phyloP scores from a whole-genome alignment of 306 rosid species.

The Vigna radiata region DNA sequence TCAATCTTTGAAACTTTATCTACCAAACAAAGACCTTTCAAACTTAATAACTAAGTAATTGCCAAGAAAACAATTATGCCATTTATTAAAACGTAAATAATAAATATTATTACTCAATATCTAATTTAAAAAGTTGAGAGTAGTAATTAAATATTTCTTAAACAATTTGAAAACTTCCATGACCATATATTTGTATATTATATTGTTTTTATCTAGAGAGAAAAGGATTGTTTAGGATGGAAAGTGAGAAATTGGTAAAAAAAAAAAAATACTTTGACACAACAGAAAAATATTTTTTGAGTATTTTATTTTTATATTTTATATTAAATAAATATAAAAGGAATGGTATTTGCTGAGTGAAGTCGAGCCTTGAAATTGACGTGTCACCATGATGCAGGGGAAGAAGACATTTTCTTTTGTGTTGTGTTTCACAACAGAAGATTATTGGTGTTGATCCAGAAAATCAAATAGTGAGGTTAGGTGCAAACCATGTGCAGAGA shows the following conservation, averaged over 20 bases:
- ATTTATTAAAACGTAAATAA: background rate
- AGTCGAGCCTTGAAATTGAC: conserved; percentile 3
- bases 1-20: background rate
- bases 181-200: too few relatives aligned
- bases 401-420: background rate
- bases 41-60: background rate
- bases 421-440: background rate
- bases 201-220: too few relatives aligned
- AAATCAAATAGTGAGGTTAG: conserved; percentile 2
- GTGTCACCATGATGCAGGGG: background rate
- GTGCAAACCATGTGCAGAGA: conserved; percentile 5
- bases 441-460: background rate
- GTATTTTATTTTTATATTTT: too few relatives aligned
- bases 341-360: background rate
- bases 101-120: background rate
- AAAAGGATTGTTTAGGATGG: background rate
- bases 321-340: too few relatives aligned
- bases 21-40: too few relatives aligned
- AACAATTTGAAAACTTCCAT: too few relatives aligned
- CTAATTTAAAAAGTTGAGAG: too few relatives aligned
- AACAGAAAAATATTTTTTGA: too few relatives aligned
- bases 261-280: too few relatives aligned
- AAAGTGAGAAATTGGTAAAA: background rate
- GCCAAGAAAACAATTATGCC: background rate
- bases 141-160: too few relatives aligned